Conservation (phyloP, 352 stramenopile species). For the Phytophthora uliginosa region DNA sequence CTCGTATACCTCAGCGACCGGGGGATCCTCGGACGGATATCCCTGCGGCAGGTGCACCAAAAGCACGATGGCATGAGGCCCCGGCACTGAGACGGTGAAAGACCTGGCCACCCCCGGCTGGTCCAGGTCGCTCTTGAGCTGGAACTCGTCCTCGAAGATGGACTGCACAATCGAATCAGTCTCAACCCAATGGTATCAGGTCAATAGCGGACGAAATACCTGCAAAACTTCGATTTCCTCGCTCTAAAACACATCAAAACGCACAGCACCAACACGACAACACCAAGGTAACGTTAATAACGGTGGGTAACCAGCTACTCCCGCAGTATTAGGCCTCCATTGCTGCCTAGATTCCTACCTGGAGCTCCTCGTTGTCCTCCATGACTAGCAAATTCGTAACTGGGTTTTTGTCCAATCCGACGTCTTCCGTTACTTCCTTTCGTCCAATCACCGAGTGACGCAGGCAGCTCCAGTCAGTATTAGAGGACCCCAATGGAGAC, state of each 20-base stretch:
- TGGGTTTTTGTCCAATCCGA: constrained; percentile 45
- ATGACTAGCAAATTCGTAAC: constrained; percentile 24
- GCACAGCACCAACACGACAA: constrained; percentile 8
- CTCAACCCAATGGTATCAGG: neutral
- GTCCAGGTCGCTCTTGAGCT: constrained; percentile 63
- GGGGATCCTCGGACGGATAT: constrained; percentile 77
- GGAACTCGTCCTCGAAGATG: constrained; percentile 81
- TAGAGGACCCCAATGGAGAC: constrained; percentile 18
- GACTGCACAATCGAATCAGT: constrained; percentile 44
- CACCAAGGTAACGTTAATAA: neutral
- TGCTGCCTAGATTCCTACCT: constrained; percentile 38
- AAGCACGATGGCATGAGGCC: constrained; percentile 72
- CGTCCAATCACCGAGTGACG: constrained; percentile 23
- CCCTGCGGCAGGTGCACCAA: constrained; percentile 75
- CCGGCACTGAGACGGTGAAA: constrained; percentile 69
- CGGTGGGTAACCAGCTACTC: neutral
- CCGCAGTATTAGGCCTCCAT: neutral
- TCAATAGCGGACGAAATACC: constrained; percentile 34
- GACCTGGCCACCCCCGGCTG: constrained; percentile 51
- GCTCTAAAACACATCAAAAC: constrained; percentile 42
- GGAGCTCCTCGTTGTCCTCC: constrained; percentile 59
- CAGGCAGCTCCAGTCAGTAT: constrained; percentile 22
- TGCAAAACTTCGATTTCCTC: constrained; percentile 85
- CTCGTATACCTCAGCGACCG: constrained; percentile 85
- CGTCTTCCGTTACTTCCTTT: constrained; percentile 5